Conservation (phyloP, 2,329 filamentous ascomycete species). For the Sporothrix variecibatus region DNA sequence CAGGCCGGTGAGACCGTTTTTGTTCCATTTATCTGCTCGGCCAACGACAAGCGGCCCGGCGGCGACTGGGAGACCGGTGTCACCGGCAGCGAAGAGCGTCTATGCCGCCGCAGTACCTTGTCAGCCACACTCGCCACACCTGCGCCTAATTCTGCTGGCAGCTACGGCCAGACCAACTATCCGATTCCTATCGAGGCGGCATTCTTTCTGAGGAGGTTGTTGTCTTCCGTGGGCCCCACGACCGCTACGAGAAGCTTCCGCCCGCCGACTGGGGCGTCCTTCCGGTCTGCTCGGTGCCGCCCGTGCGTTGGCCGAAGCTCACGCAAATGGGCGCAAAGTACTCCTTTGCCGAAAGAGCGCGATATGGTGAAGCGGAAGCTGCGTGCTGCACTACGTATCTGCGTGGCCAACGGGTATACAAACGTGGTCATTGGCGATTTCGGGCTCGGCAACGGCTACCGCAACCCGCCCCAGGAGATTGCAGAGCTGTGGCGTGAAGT, state of each 20-base stretch:
- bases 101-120: conserved; percentile 73
- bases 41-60: conserved; percentile 74
- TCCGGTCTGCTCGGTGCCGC: conserved; percentile 73
- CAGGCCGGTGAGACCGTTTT: conserved; percentile 43
- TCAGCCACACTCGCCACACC: conserved; percentile 67
- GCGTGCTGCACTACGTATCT: conserved; percentile 69
- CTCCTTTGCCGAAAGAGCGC: conserved; percentile 70
- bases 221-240: conserved; percentile 70
- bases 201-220: conserved; percentile 72
- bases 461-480: conserved; percentile 66
- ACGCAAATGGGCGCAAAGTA: conserved; percentile 67
- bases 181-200: conserved; percentile 68
- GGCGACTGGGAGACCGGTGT: conserved; percentile 74
- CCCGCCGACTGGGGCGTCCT: conserved; percentile 57
- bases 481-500: conserved; percentile 68
- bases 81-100: conserved; percentile 68
- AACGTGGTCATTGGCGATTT: conserved; percentile 65
- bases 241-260: conserved; percentile 60
- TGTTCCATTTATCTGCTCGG: conserved; percentile 70
- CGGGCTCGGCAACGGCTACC: conserved; percentile 63
- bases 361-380: conserved; percentile 74
- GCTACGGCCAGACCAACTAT: conserved; percentile 57
- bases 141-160: conserved; percentile 44
- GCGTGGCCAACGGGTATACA: conserved; percentile 59
- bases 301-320: conserved; percentile 72